phyloP scores from a whole-genome alignment of 306 rosid species.

The cucumber (Cucumis sativus) region DNA sequence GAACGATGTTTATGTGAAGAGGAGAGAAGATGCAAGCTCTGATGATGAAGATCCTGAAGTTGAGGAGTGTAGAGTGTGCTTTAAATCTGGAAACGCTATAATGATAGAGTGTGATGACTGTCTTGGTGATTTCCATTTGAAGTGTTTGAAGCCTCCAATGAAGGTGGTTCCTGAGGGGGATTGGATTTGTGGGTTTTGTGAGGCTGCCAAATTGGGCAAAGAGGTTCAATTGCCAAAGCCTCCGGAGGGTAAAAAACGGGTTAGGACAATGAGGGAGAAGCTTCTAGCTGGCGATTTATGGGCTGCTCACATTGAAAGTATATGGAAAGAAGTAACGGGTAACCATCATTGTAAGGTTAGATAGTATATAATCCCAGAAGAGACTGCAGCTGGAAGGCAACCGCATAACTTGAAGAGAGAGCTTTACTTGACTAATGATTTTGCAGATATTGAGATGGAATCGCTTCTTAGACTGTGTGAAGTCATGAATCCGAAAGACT shows the following conservation, averaged over 20 bases:
- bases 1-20: slow-evolving; percentile 65
- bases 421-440: slow-evolving; percentile 70
- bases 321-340: slow-evolving; percentile 73
- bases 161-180: slow-evolving; percentile 79
- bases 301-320: slow-evolving; percentile 69
- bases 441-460: slow-evolving; percentile 88
- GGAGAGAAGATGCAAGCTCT: slow-evolving; percentile 55
- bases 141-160: slow-evolving; percentile 71
- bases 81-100: slow-evolving; percentile 30
- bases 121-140: slow-evolving; percentile 77
- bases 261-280: slow-evolving; percentile 69
- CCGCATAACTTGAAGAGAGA: slow-evolving; percentile 83
- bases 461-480: slow-evolving; percentile 64
- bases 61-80: slow-evolving; percentile 78
- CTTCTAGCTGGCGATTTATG: slow-evolving; percentile 75
- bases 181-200: slow-evolving; percentile 69
- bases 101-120: slow-evolving; percentile 95
- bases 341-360: slow-evolving; percentile 60
- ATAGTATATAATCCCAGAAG: slow-evolving; percentile 85
- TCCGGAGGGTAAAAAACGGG: slow-evolving; percentile 50
- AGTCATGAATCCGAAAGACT: slow-evolving; percentile 67
- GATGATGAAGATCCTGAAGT: slow-evolving; percentile 53
- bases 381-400: slow-evolving; percentile 79
- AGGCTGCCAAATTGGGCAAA: slow-evolving; percentile 53
- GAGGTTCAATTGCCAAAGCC: slow-evolving; percentile 39